phyloP scores from a whole-genome alignment of 176 grass and related monocot species.

The Juncus inflexus region DNA sequence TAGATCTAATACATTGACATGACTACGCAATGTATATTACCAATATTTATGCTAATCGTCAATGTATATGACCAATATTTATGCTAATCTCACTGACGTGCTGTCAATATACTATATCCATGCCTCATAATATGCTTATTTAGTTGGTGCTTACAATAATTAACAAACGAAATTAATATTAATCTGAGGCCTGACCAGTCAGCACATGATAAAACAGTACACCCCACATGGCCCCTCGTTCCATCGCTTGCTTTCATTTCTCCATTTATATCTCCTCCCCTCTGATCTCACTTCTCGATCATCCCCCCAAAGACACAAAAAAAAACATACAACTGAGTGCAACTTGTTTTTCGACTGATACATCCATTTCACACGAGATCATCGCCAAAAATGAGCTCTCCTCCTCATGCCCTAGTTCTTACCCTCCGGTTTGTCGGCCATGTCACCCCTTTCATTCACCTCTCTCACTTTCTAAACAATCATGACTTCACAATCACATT shows the following conservation, averaged over 20 bases:
- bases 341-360: too few species aligned
- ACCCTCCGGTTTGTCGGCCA: slow-evolving; percentile 57
- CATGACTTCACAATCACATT: slow-evolving; percentile 41
- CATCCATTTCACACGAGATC: too few species aligned
- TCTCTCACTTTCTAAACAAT: slow-evolving; percentile 29
- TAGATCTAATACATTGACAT: too few species aligned
- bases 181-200: not conserved
- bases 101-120: too few species aligned
- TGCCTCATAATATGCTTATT: too few species aligned
- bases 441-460: slow-evolving; percentile 27
- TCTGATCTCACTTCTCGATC: not conserved
- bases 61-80: too few species aligned
- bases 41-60: too few species aligned
- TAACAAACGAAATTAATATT: too few species aligned
- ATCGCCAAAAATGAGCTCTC: not conserved
- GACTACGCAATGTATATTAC: too few species aligned
- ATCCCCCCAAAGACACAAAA: not conserved
- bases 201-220: slow-evolving; percentile 1
- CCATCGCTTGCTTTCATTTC: not conserved
- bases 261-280: slow-evolving; percentile 9
- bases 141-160: too few species aligned
- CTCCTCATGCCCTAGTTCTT: slow-evolving; percentile 35
- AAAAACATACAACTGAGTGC: not conserved
- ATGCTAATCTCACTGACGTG: too few species aligned
- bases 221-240: not conserved